Evolutionary conservation across 139 green algal species (phyloP).

Genomic region (Chlorella vulgaris): DNA sequence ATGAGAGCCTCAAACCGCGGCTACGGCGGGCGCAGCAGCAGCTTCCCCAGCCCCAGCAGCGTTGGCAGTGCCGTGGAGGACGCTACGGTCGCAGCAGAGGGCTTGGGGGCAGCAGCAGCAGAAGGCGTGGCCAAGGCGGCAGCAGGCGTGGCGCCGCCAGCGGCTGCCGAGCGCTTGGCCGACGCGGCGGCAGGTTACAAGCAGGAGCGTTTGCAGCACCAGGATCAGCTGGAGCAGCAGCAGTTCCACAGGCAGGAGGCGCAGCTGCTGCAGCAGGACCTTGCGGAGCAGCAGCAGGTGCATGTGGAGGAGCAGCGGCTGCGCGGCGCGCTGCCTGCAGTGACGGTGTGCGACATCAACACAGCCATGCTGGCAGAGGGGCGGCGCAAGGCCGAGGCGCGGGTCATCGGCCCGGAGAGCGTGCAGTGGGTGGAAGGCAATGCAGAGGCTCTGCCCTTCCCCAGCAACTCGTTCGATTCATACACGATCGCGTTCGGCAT

Average conservation of each 20-base stretch:
- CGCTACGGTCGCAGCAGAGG: background rate
- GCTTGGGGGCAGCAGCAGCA: conserved; percentile 16
- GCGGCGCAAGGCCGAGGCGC: conserved; percentile 58
- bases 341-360: conserved; percentile 97
- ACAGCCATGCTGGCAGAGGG: conserved; percentile 91
- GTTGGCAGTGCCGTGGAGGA: no score
- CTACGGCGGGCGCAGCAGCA: conserved; percentile 20
- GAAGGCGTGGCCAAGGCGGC: conserved; percentile 16
- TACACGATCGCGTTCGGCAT: conserved; percentile 99
- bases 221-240: background rate
- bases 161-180: no score
- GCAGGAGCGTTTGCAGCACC: no score
- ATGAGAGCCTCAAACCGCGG: no score
- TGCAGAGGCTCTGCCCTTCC: conserved; percentile 88
- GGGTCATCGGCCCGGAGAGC: conserved; percentile 24
- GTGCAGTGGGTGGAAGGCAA: conserved; percentile 88
- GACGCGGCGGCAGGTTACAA: no score
- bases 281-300: background rate
- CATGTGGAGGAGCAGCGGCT: background rate
- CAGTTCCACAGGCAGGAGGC: conserved; percentile 13
- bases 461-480: conserved; percentile 75
- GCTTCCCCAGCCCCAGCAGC: background rate
- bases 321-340: conserved; percentile 16
- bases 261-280: conserved; percentile 23
- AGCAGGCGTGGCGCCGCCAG: background rate